These are phyloP conservation scores for Phytophthora hibernalis DNA, from an alignment of 352 stramenopile species.

Conservation along the genomic window DNA sequence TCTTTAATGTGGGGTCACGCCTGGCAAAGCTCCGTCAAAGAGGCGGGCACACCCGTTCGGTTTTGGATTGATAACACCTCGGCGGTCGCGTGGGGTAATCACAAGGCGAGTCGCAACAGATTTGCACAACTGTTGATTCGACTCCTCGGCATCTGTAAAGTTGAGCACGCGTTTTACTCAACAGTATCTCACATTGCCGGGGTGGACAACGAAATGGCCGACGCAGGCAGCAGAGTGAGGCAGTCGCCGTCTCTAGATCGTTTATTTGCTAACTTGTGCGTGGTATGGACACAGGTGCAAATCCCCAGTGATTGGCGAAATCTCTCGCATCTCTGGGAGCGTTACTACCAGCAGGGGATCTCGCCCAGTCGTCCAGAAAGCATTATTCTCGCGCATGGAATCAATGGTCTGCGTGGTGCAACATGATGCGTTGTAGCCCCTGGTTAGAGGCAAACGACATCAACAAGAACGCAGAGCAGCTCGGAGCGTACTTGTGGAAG, in stretches of 20 bases:
- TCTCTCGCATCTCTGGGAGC: conserved; percentile 24
- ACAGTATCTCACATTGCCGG: conserved; percentile 15
- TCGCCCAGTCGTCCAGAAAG: conserved; percentile 7
- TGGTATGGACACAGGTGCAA: conserved; percentile 7
- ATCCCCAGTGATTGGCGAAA: conserved; percentile 16
- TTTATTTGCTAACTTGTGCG: conserved; percentile 9
- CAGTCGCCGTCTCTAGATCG: conserved; percentile 4
- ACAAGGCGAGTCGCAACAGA: conserved; percentile 7
- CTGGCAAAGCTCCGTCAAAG: too few species aligned
- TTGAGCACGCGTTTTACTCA: conserved; percentile 16
- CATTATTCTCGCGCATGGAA: conserved; percentile 17
- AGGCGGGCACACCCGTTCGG: too few species aligned
- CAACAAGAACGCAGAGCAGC: conserved; percentile 19
- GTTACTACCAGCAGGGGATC: conserved; percentile 1
- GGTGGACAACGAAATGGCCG: conserved; percentile 15
- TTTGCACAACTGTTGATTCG: conserved; percentile 19
- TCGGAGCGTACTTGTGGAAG: conserved; percentile 19
- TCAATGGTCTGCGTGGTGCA: conserved; percentile 12
- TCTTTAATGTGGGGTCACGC: too few species aligned
- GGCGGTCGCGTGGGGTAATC: conserved; percentile 18
- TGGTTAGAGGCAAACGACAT: background rate
- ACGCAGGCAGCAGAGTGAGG: conserved; percentile 27
- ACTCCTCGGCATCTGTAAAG: conserved; percentile 15
- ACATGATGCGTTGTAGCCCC: conserved; percentile 6
- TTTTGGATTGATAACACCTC: too few species aligned